Percentiles rank a stretch among this genome's conserved stretches.
Evolutionary conservation across 169 alveolate species (phyloP).

Genomic region (Plasmodium inui): DNA sequence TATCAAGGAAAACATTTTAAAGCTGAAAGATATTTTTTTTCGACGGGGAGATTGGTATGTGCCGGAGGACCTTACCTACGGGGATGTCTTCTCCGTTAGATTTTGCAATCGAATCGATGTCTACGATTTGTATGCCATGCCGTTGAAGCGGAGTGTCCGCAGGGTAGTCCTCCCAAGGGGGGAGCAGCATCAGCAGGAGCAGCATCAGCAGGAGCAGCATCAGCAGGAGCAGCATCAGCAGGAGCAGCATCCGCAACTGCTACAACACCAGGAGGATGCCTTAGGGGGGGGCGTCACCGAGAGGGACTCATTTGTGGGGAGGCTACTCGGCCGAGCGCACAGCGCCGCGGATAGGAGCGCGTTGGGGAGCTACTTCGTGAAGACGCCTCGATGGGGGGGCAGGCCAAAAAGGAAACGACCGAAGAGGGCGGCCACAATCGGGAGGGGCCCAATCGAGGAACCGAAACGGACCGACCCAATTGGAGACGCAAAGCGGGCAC

Average conservation of each 20-base stretch:
- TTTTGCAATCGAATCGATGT: slow-evolving; percentile 13
- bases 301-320: neutral
- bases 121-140: slow-evolving; percentile 17
- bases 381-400: neutral
- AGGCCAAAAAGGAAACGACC: neutral
- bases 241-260: too few relatives aligned
- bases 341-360: neutral
- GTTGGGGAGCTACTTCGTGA: slow-evolving; percentile 17
- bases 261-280: neutral
- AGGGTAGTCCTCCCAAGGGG: neutral
- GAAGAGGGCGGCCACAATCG: neutral
- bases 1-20: slow-evolving; percentile 24
- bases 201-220: too few relatives aligned
- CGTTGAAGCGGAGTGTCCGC: slow-evolving; percentile 16
- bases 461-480: neutral
- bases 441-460: too few relatives aligned
- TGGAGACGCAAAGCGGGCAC: neutral
- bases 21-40: neutral
- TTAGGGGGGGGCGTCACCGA: neutral
- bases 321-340: neutral
- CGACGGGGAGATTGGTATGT: neutral
- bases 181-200: neutral
- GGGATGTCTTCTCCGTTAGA: slow-evolving; percentile 16
- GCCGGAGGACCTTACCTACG: slow-evolving; percentile 13
- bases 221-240: neutral